Conservation (phyloP, 2,329 filamentous ascomycete species). For the Fusarium odoratissimum region DNA sequence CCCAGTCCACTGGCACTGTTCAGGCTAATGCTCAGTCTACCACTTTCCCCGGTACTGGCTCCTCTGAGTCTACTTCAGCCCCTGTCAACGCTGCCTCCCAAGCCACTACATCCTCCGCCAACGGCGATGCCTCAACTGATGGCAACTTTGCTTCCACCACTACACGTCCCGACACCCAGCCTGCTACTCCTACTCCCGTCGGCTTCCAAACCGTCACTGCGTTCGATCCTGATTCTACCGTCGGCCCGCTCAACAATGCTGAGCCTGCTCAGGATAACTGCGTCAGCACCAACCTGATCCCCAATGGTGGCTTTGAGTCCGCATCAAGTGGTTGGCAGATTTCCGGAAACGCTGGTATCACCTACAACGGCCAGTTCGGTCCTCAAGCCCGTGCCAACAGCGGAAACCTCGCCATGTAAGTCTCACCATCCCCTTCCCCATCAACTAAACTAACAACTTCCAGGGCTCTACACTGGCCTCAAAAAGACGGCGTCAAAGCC, state of each 20-base stretch:
- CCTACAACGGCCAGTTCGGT: not conserved
- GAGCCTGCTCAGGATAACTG: not conserved
- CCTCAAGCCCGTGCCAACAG: not conserved
- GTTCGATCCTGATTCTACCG: not conserved
- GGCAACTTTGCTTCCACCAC: not conserved
- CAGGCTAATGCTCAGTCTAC: too few relatives aligned
- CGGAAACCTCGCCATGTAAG: slow-evolving; percentile 4
- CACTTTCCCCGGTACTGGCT: too few relatives aligned
- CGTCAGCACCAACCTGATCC: not conserved
- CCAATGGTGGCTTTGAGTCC: slow-evolving; percentile 15
- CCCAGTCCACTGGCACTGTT: not conserved
- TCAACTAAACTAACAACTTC: not conserved
- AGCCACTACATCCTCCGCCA: not conserved
- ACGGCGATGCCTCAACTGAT: not conserved
- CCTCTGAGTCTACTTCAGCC: not conserved
- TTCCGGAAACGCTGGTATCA: not conserved
- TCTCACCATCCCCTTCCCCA: fast-evolving
- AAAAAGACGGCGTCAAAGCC: not conserved
- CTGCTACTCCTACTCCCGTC: not conserved
- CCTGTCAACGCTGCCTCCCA: not conserved
- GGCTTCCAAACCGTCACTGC: not conserved
- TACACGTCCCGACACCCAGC: not conserved
- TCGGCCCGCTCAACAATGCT: not conserved
- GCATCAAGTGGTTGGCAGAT: not conserved
- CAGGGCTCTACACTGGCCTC: slow-evolving; percentile 14